Evolutionary conservation across 371 early-diverging fungal species (phyloP).

Genomic region (Fennellomyces sp.): DNA sequence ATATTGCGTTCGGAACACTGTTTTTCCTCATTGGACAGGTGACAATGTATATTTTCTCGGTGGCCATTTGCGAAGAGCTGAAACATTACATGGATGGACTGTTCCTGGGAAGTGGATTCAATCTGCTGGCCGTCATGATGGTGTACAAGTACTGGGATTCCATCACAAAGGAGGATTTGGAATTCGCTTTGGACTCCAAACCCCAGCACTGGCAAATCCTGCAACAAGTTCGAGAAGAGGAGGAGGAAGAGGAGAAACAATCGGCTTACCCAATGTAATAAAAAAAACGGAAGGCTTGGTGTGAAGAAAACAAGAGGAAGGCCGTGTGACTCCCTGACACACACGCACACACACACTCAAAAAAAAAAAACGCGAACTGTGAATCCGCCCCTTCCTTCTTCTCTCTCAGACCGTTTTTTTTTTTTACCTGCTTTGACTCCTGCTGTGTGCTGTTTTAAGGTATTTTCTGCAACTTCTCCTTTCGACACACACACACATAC

Average conservation of each 20-base stretch:
- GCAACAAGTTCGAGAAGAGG: slow-evolving; percentile 2
- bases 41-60: slow-evolving; percentile 66
- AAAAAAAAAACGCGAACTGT: neutral
- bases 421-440: neutral
- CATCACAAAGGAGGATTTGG: slow-evolving; percentile 92
- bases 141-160: slow-evolving; percentile 95
- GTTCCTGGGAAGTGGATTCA: slow-evolving; percentile 84
- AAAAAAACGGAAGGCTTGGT: neutral
- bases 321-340: neutral
- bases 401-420: neutral
- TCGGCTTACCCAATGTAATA: neutral
- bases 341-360: too few relatives aligned
- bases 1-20: slow-evolving; percentile 75
- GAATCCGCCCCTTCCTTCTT: neutral
- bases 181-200: slow-evolving; percentile 84
- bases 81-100: slow-evolving; percentile 91
- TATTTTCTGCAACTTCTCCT: too few relatives aligned
- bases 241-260: slow-evolving; percentile 6
- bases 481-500: too few relatives aligned
- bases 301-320: neutral
- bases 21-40: slow-evolving; percentile 82
- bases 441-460: neutral
- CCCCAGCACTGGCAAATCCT: slow-evolving; percentile 24
- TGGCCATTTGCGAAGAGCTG: slow-evolving; percentile 71
- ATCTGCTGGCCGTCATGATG: slow-evolving; percentile 91